These are phyloP conservation scores for Coniochaeta prunicola DNA, from an alignment of 2,329 filamentous ascomycete genomes.

Conservation along the genomic window DNA sequence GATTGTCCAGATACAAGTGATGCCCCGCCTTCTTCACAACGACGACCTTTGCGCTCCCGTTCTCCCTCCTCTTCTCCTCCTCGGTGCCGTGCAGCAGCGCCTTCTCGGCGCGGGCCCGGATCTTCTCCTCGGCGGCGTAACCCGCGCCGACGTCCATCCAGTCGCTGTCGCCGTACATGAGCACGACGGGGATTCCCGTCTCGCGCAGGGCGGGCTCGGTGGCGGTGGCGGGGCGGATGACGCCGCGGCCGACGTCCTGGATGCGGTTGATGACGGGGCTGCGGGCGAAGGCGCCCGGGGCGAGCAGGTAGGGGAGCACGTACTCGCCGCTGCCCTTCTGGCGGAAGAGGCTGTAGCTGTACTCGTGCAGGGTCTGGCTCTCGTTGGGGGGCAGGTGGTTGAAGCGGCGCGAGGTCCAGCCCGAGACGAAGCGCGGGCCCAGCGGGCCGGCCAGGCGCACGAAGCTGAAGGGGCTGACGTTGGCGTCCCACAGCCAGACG, in stretches of 20 bases:
- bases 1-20: conserved; percentile 54
- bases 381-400: conserved; percentile 77
- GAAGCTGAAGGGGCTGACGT: conserved; percentile 89
- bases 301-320: conserved; percentile 83
- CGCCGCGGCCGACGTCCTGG: conserved; percentile 75
- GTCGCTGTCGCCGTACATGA: conserved; percentile 97
- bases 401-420: conserved; percentile 91
- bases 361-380: conserved; percentile 79
- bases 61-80: conserved; percentile 65
- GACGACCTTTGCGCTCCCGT: conserved; percentile 75
- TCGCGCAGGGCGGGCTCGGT: conserved; percentile 29
- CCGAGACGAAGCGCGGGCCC: conserved; percentile 84
- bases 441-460: conserved; percentile 83
- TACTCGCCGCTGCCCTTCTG: conserved; percentile 92
- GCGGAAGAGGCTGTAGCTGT: conserved; percentile 89
- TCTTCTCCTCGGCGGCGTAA: conserved; percentile 68
- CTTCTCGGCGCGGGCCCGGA: conserved; percentile 59
- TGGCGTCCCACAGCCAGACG: conserved; percentile 92
- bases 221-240: conserved; percentile 27
- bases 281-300: conserved; percentile 86
- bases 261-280: conserved; percentile 83
- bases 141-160: conserved; percentile 97
- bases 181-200: conserved; percentile 72
- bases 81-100: conserved; percentile 53
- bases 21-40: conserved; percentile 60